Base-by-base conservation (phyloP, 1,139 yeast genomes). In the Pichia sp. region DNA sequence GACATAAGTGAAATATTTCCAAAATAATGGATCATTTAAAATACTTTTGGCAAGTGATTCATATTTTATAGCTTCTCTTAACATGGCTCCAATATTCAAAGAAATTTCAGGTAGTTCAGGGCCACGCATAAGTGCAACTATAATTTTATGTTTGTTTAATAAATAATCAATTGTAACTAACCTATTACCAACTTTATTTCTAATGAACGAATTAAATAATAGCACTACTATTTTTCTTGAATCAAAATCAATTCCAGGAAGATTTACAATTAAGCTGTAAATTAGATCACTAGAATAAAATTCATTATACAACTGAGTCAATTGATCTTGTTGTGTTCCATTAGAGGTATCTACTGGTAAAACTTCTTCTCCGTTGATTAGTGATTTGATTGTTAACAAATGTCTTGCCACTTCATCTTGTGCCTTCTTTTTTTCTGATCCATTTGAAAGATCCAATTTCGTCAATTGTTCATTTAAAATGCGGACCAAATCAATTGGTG, bases 81-180 rank as follows among this genome's bases (percentile, higher is more conserved):
- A 69, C 60, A 92, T 87, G 48, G 80, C 77, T 1, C 97, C 96
- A 24, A 85, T 76, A 38, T 82, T 77, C 40, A 88, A 69, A 23
- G 92, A 92, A 29, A 79, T 73, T 48, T 89, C 96, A 4, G 79
- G 75, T 41, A 72, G 63, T 56, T 87, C 95, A 13, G 84, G 89
- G 11, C 88, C 86, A 51, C 74, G 74, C 55, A 90, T 69, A 53
- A 92, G 73, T 39, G 77, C 60, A 30, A 74, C 71, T 40, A 92
- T 65, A 11, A 87, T 77, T 49, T 79, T 80, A 4, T 94, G 90
- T 53, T 80, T 77, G 29, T 77, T 70, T 22, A 83, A 68, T 43
- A 92, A 67, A 63, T 89, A 87, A 59, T 90, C 97, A 20, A 88
- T 92, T 0, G 96, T 88, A 26, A 96, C 96, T 23, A 84, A 78